Conservation (phyloP, 352 stramenopile genomes). For the Phytophthora colocasiae region DNA sequence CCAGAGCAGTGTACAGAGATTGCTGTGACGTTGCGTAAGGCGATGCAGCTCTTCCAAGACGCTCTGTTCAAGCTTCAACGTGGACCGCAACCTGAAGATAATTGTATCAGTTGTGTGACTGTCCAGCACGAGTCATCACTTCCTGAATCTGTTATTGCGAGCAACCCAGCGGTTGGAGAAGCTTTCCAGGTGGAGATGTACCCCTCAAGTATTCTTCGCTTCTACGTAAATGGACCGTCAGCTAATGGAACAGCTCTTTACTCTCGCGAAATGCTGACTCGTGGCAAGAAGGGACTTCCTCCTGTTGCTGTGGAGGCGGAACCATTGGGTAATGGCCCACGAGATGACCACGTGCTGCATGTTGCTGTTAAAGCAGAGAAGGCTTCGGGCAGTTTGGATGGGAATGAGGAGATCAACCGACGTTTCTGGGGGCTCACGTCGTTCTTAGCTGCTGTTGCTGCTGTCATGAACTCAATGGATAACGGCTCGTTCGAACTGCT, state of each 20-base stretch:
- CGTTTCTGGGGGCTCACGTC: constrained; percentile 58
- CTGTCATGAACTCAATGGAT: constrained; percentile 52
- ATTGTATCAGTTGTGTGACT: constrained; percentile 76
- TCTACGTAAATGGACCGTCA: constrained; percentile 73
- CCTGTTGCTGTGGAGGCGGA: constrained; percentile 56
- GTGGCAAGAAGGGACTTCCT: constrained; percentile 23
- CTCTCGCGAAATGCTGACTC: constrained; percentile 63
- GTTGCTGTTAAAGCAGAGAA: constrained; percentile 49
- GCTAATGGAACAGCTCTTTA: constrained; percentile 65
- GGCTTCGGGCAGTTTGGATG: constrained; percentile 21
- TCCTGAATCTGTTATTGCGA: constrained; percentile 58
- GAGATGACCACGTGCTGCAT: constrained; percentile 50
- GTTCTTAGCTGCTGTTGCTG: constrained; percentile 48
- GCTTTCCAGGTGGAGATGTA: constrained; percentile 74
- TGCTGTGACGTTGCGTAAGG: constrained; percentile 49
- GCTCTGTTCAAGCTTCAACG: constrained; percentile 75
- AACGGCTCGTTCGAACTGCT: constrained; percentile 54
- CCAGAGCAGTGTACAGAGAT: constrained; percentile 75
- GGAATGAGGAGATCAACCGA: constrained; percentile 36
- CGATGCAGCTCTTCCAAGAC: constrained; percentile 76
- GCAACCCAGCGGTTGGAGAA: constrained; percentile 57
- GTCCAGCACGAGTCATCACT: constrained; percentile 77
- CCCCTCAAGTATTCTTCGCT: constrained; percentile 68
- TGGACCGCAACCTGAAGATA: constrained; percentile 68
- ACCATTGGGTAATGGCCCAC: constrained; percentile 41